Conservation (phyloP, 2,329 filamentous ascomycete species). For the Stagonosporopsis tanaceti region DNA sequence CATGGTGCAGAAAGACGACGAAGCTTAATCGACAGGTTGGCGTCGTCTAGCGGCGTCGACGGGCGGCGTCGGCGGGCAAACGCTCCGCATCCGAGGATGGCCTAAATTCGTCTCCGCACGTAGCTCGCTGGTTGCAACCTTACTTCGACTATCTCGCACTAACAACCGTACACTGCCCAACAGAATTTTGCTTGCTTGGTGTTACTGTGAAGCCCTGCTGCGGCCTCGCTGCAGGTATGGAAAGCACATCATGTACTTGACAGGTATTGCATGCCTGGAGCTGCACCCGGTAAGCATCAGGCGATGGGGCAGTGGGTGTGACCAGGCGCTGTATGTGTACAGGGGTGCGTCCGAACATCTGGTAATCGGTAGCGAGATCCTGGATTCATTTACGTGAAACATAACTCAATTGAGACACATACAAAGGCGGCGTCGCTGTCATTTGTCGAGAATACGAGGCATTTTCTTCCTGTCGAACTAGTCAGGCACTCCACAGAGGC, state of each 20-base stretch:
- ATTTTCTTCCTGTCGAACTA: not conserved
- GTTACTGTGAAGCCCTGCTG: not conserved
- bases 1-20: not conserved
- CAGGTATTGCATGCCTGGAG: not conserved
- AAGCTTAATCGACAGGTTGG: conserved; percentile 5
- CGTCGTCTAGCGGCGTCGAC: not conserved
- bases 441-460: conserved; percentile 4
- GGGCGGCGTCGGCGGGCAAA: not conserved
- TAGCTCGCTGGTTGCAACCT: conserved; percentile 4
- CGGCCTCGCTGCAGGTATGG: not conserved
- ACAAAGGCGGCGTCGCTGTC: not conserved
- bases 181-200: conserved; percentile 2
- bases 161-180: conserved; percentile 10
- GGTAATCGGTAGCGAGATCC: conserved; percentile 16
- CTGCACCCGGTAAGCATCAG: not conserved
- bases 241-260: not conserved
- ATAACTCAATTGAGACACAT: conserved; percentile 5
- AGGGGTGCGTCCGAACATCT: conserved; percentile 10
- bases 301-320: not conserved
- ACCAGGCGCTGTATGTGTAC: conserved; percentile 2
- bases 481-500: not conserved
- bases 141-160: conserved; percentile 2
- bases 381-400: conserved; percentile 11
- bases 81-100: conserved; percentile 1
- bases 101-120: conserved; percentile 13